Evolutionary conservation across 441 rosid species (phyloP), one percentile per base, ranked within the genome.

Genomic region (Melastoma candidum): DNA sequence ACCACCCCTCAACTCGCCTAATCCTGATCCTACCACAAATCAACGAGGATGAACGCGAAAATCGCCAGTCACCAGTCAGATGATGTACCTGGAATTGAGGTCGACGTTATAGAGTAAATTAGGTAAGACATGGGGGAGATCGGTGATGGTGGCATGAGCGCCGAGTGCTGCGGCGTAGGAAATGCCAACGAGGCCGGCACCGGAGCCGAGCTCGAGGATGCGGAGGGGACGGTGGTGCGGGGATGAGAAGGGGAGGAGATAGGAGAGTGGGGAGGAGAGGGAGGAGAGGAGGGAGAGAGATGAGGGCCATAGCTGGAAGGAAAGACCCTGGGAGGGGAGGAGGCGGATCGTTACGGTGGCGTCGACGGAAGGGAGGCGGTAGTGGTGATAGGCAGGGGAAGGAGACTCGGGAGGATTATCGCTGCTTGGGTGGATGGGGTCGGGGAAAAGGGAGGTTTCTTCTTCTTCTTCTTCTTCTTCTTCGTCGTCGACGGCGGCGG

Each of bases 261-360:
- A n/a, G n/a, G 80, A 44, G 55, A 85, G 78, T 3, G 83, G 80
- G 59, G 76, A 54, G 44, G 46, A 58, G 71, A 12, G 44, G 7
- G 80, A 71, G 26, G 71, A 63, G 52, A 88, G 74, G 13, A 92
- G 79, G 2, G 92, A 72, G 46, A 80, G 75, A 49, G 98, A 90
- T 11, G 95, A 94, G 0, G 90, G 92, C 95, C 95, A 92, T 50
- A 85, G 93, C 77, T 85, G 71, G 84, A 90, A 87, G 53, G 98
- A 76, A 50, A 90, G 75, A 48, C 96, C 95, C 61, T 78, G 74
- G 1, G 82, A 76, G 1, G 81, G 86, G 32, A 88, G 81, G 56
- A 85, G 86, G 41, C 95, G 73, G 26, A 82, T 79, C 51, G 74
- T 53, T 47, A 84, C 12, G 54, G 83, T 73, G 59, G 94, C 75